Conservation (phyloP, 106 monocot genomes). For the Xerophyta viscosa region DNA sequence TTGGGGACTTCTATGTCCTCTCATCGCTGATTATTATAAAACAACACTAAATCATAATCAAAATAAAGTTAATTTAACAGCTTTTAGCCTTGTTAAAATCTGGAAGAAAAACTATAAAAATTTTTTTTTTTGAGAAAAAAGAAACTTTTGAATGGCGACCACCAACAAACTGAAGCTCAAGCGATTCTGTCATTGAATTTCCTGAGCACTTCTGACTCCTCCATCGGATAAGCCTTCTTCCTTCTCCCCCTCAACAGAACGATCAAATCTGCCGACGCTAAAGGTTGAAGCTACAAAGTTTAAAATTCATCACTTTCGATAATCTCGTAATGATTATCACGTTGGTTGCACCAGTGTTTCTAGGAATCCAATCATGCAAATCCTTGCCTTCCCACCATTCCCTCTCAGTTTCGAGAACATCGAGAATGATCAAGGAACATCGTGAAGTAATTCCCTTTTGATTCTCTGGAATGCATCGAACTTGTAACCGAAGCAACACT, state of each 20-base stretch:
- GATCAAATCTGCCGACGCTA: constrained; percentile 49
- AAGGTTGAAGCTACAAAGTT: constrained; percentile 54
- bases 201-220: constrained; percentile 37
- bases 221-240: constrained; percentile 47
- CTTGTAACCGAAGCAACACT: too few species aligned
- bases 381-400: constrained; percentile 99
- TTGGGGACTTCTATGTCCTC: too few species aligned
- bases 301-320: constrained; percentile 62
- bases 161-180: constrained; percentile 55
- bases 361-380: constrained; percentile 79
- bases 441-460: constrained; percentile 77
- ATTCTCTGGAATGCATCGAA: constrained; percentile 80
- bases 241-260: constrained; percentile 37
- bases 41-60: too few species aligned
- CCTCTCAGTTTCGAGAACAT: constrained; percentile 78
- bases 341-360: constrained; percentile 80
- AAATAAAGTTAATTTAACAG: too few species aligned
- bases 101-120: too few species aligned
- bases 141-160: too few species aligned
- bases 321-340: constrained; percentile 71
- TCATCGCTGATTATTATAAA: too few species aligned
- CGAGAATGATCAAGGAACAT: constrained; percentile 71
- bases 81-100: too few species aligned
- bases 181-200: constrained; percentile 49
- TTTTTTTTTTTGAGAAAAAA: too few species aligned